These are phyloP conservation scores for Gastrodia elata DNA, from an alignment of 106 monocot genomes.

Conservation along the genomic window DNA sequence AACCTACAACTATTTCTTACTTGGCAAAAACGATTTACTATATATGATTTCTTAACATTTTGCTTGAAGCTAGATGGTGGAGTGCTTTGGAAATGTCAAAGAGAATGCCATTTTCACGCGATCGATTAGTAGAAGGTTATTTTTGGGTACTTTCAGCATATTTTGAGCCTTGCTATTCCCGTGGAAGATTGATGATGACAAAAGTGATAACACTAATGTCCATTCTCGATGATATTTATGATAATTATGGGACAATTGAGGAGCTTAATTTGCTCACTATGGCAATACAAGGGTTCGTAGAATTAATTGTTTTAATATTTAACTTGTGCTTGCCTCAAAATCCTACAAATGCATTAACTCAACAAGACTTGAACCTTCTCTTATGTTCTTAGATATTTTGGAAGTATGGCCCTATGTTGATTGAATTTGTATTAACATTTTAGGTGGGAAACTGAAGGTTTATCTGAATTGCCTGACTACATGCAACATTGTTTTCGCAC, in stretches of 20 bases:
- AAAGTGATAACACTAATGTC: slow-evolving; percentile 11
- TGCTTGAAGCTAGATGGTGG: slow-evolving; percentile 20
- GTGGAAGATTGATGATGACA: slow-evolving; percentile 10
- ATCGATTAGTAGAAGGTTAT: slow-evolving; percentile 21
- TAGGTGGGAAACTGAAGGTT: not conserved
- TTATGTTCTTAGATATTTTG: too few relatives aligned
- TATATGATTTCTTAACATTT: not conserved
- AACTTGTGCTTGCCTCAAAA: too few relatives aligned
- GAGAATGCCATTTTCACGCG: slow-evolving; percentile 18
- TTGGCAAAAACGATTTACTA: not conserved
- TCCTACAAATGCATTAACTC: too few relatives aligned
- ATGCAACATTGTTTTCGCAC: not conserved
- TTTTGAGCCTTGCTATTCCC: slow-evolving; percentile 18
- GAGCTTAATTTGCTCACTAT: too few relatives aligned
- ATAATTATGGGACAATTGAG: too few relatives aligned
- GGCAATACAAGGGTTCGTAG: too few relatives aligned
- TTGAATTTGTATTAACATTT: not conserved
- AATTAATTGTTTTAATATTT: too few relatives aligned
- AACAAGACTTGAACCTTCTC: too few relatives aligned
- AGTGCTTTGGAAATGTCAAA: slow-evolving; percentile 6
- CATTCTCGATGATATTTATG: slow-evolving; percentile 18
- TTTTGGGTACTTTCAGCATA: slow-evolving; percentile 16
- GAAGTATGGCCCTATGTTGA: too few relatives aligned
- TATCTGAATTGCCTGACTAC: not conserved
- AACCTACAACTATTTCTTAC: too few relatives aligned